Conservation (phyloP, 768 basidiomycete species). For the Boletus speciosus region DNA sequence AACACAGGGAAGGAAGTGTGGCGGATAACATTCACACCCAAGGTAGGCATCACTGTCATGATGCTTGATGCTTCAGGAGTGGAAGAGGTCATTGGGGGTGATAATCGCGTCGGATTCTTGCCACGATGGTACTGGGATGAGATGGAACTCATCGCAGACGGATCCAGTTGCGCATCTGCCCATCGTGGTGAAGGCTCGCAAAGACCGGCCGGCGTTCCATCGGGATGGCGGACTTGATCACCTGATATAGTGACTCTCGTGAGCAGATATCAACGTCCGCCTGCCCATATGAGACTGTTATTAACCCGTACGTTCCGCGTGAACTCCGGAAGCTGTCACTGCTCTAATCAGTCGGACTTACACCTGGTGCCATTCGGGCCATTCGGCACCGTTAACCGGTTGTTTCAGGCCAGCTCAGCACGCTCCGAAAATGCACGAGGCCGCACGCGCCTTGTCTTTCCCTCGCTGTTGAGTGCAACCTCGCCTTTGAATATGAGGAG, state of each 20-base stretch:
- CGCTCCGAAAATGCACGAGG: neutral
- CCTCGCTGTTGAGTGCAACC: conserved; percentile 4
- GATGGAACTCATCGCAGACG: neutral
- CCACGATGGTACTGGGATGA: conserved; percentile 65
- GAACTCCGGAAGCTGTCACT: conserved; percentile 19
- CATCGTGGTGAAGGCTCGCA: conserved; percentile 5
- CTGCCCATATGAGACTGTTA: conserved; percentile 7
- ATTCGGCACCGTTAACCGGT: conserved; percentile 6
- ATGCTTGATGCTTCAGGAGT: conserved; percentile 47
- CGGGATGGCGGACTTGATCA: conserved; percentile 27
- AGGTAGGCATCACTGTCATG: conserved; percentile 49
- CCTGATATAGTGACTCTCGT: conserved; percentile 16
- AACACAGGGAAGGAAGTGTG: conserved; percentile 47
- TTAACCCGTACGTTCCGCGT: conserved; percentile 24
- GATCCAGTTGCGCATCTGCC: conserved; percentile 6
- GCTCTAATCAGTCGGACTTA: conserved; percentile 27
- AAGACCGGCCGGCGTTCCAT: conserved; percentile 6
- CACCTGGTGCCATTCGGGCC: conserved; percentile 17
- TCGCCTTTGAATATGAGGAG: conserved; percentile 13
- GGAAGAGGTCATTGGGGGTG: conserved; percentile 58
- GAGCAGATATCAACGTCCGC: conserved; percentile 10
- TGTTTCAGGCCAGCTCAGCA: conserved; percentile 13
- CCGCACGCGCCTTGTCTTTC: neutral
- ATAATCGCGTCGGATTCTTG: conserved; percentile 77
- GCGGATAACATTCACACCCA: conserved; percentile 65